Percentiles rank a stretch among this genome's conserved stretches.
phyloP scores from a whole-genome alignment of 2,329 filamentous ascomycete species.

The Penicillium aurantiogriseum region DNA sequence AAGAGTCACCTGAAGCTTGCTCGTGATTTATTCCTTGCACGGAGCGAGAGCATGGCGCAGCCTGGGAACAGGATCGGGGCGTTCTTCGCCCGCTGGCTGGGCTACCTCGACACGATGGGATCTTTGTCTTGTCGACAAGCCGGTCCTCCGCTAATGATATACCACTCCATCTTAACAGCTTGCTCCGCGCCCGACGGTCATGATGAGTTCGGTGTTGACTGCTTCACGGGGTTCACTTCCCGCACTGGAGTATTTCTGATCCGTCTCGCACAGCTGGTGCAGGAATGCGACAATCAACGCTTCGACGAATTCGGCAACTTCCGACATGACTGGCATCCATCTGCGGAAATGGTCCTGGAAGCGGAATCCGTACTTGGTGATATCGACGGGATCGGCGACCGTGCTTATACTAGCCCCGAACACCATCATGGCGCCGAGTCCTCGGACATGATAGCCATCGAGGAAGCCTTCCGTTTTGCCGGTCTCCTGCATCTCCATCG shows the following conservation, averaged over 20 bases:
- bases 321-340: slow-evolving; percentile 58
- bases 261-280: slow-evolving; percentile 68
- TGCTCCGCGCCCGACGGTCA: slow-evolving; percentile 56
- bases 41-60: slow-evolving; percentile 58
- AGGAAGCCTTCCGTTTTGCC: slow-evolving; percentile 77
- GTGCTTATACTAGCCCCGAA: slow-evolving; percentile 38
- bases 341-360: slow-evolving; percentile 51
- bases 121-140: slow-evolving; percentile 62
- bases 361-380: slow-evolving; percentile 62
- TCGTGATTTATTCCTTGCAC: slow-evolving; percentile 69
- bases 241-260: slow-evolving; percentile 69
- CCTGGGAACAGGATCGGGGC: slow-evolving; percentile 60
- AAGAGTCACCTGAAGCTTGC: slow-evolving; percentile 75
- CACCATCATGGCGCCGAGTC: slow-evolving; percentile 43
- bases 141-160: slow-evolving; percentile 54
- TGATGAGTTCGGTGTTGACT: slow-evolving; percentile 71
- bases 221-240: slow-evolving; percentile 75
- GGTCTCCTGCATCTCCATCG: slow-evolving; percentile 73
- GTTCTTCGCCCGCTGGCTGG: slow-evolving; percentile 79
- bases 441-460: slow-evolving; percentile 61
- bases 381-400: slow-evolving; percentile 56
- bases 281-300: slow-evolving; percentile 65
- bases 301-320: slow-evolving; percentile 56
- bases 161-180: slow-evolving; percentile 43
- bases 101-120: slow-evolving; percentile 77